Base-by-base conservation (phyloP, 192 early-diverging fungal species). In the Mortierella claussenii region DNA sequence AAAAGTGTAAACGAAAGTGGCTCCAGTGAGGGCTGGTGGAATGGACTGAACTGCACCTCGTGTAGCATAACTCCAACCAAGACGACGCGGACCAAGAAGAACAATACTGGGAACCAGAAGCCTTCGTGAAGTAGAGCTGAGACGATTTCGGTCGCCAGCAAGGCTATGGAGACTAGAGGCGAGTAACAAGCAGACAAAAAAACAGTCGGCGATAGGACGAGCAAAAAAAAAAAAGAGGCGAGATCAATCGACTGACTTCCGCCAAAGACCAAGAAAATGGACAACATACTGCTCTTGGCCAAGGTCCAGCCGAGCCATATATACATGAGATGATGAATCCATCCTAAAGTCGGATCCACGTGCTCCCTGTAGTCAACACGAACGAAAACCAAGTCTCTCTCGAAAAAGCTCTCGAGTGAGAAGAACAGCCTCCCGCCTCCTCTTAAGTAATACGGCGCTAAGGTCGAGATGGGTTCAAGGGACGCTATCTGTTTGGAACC, bases 381-480 rank as follows among this genome's bases (percentile, higher is more conserved):
- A 57, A 53, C 3, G 55, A 45, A 26, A 54, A 60, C 34, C 50
- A 46, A 12, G 31, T 55, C 21, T 64, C 56, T 3, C 56, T 34
- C 1, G 62, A 63, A 18, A n/a, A 58, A 58, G 20, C 55, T 58
- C 36, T 65, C 70, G 26, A 65, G 6, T 13, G 70, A 75, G 30
- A 65, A 20, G 1, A 75, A 27, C 1, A 75, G 34, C 10, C 70
- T 37, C 30, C 70, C 70, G 28, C 70, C 70, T 4, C 70, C 70
- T 23, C 70, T 63, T 11, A 75, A 32, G 21, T 59, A 75, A 40
- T 75, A 75, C 7, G 70, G 70, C 18, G 61, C 55, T 34, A n/a
- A n/a, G n/a, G 40, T 47, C 18, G 27, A 30, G 0, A n/a, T n/a
- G 62, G 48, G 20, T 53, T 37, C 18, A 53, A n/a, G 4, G 27